phyloP scores from a whole-genome alignment of 2,329 filamentous ascomycete species.

The Pleurostoma richardsiae region DNA sequence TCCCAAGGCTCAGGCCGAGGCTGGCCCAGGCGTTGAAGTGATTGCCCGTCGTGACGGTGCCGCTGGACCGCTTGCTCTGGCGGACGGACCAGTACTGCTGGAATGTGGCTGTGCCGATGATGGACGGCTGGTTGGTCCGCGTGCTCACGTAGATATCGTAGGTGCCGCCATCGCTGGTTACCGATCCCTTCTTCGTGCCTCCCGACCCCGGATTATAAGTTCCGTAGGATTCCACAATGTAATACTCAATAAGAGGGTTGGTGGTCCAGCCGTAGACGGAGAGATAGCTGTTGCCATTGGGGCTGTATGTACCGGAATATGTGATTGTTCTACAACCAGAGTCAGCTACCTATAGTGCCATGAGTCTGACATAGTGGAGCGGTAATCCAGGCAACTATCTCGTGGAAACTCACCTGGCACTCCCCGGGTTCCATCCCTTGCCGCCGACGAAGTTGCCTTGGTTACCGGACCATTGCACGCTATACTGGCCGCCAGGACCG shows the following conservation, averaged over 20 bases:
- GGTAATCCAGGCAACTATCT: no score
- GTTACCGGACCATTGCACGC: constrained; percentile 40
- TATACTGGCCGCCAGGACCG: constrained; percentile 42
- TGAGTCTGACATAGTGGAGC: not conserved
- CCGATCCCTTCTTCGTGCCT: constrained; percentile 21
- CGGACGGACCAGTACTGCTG: constrained; percentile 49
- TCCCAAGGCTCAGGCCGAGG: constrained; percentile 38
- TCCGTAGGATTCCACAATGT: constrained; percentile 32
- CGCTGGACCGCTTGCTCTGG: constrained; percentile 37
- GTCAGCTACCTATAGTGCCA: constrained; percentile 43
- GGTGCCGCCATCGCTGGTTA: constrained; percentile 25
- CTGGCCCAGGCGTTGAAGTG: constrained; percentile 50
- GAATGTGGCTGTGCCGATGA: constrained; percentile 42
- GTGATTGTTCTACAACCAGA: constrained; percentile 34
- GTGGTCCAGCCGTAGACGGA: constrained; percentile 31
- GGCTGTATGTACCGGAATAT: constrained; percentile 13
- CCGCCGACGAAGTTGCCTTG: constrained; percentile 42
- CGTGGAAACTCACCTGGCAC: constrained; percentile 17
- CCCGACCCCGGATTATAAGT: constrained; percentile 34
- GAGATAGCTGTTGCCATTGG: constrained; percentile 16
- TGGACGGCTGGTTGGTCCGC: constrained; percentile 35
- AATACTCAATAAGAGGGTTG: constrained; percentile 31
- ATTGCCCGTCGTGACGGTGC: constrained; percentile 42
- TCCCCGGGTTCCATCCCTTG: constrained; percentile 42
- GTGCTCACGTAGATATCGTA: constrained; percentile 29